These are phyloP conservation scores for Agroathelia rolfsii DNA, from an alignment of 1,284 basidiomycete species.

Conservation along the genomic window DNA sequence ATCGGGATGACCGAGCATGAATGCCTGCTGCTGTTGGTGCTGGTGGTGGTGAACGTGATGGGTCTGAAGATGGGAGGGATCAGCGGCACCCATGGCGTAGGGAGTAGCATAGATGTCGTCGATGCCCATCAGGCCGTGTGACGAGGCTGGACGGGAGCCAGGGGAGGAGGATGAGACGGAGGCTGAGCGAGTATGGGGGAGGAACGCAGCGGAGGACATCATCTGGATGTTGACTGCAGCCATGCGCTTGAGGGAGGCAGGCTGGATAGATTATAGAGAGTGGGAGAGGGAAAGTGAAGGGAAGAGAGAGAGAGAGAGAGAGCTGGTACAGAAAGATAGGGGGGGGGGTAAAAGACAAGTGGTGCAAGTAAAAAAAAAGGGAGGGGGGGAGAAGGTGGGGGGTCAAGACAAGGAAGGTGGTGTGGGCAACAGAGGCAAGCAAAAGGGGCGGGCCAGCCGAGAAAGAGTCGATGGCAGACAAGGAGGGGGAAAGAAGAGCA, in stretches of 20 bases:
- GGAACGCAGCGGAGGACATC: constrained; percentile 52
- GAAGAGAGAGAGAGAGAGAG: constrained; percentile 22
- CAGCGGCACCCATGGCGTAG: constrained; percentile 32
- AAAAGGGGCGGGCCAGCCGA: constrained; percentile 24
- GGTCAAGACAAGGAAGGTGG: constrained; percentile 13
- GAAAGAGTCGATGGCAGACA: constrained; percentile 9
- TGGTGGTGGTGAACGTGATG: constrained; percentile 14
- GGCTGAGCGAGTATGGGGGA: constrained; percentile 64
- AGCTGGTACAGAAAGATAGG: constrained; percentile 29
- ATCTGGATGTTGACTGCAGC: constrained; percentile 66
- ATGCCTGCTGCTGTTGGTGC: constrained; percentile 36
- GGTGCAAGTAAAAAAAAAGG: constrained; percentile 23
- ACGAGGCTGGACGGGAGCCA: constrained; percentile 65
- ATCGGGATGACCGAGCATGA: constrained; percentile 31
- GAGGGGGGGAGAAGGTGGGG: constrained; percentile 11
- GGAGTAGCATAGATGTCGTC: constrained; percentile 63
- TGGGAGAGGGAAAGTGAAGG: constrained; percentile 11
- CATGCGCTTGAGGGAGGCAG: constrained; percentile 30
- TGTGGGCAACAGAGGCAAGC: constrained; percentile 13
- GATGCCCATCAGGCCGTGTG: constrained; percentile 52
- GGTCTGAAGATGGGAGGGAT: constrained; percentile 7
- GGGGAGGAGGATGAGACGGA: constrained; percentile 67
- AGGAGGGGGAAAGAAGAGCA: constrained; percentile 13
- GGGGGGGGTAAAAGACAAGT: constrained; percentile 19
- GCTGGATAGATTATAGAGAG: constrained; percentile 14